Evolutionary conservation across 2,329 filamentous ascomycete genomes (phyloP).

Genomic region (Aspergillus fischeri): DNA sequence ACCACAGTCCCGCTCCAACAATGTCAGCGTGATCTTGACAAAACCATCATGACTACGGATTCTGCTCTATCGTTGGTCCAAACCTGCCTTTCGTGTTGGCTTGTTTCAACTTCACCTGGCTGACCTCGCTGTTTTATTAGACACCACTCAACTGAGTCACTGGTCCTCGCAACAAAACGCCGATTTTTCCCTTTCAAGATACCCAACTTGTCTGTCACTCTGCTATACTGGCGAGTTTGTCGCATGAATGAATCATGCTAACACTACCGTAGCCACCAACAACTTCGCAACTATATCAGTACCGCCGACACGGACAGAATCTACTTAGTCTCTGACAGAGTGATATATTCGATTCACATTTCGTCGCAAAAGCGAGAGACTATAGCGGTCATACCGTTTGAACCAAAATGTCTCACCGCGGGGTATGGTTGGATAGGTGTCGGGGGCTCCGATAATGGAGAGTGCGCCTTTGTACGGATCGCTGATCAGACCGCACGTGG

Average conservation of each 20-base stretch:
- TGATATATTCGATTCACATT: slow-evolving; percentile 70
- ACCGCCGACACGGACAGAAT: slow-evolving; percentile 70
- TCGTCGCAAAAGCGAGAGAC: slow-evolving; percentile 67
- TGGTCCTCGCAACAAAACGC: slow-evolving; percentile 58
- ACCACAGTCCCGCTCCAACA: slow-evolving; percentile 17
- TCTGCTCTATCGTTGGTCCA: slow-evolving; percentile 34
- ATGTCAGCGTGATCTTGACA: slow-evolving; percentile 31
- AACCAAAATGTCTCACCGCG: slow-evolving; percentile 81
- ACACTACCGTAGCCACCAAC: slow-evolving; percentile 34
- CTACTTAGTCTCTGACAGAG: slow-evolving; percentile 76
- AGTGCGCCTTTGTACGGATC: slow-evolving; percentile 76
- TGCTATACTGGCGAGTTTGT: slow-evolving; percentile 11
- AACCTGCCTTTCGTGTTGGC: slow-evolving; percentile 6
- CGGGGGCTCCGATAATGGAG: slow-evolving; percentile 76
- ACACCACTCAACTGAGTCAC: slow-evolving; percentile 61
- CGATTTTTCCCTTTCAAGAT: slow-evolving; percentile 67
- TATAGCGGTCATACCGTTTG: slow-evolving; percentile 66
- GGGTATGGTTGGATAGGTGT: slow-evolving; percentile 85
- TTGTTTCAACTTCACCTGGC: slow-evolving; percentile 8
- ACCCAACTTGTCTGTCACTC: slow-evolving; percentile 55
- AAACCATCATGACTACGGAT: slow-evolving; percentile 41
- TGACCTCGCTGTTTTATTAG: slow-evolving; percentile 38
- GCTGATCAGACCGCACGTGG: slow-evolving; percentile 34
- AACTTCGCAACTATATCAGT: slow-evolving; percentile 82
- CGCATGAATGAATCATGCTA: slow-evolving; percentile 7